A percentile compares a stretch with the other conserved stretches of the same genome.
Conservation (phyloP, 345 rosid species). For the Combretum micranthum region DNA sequence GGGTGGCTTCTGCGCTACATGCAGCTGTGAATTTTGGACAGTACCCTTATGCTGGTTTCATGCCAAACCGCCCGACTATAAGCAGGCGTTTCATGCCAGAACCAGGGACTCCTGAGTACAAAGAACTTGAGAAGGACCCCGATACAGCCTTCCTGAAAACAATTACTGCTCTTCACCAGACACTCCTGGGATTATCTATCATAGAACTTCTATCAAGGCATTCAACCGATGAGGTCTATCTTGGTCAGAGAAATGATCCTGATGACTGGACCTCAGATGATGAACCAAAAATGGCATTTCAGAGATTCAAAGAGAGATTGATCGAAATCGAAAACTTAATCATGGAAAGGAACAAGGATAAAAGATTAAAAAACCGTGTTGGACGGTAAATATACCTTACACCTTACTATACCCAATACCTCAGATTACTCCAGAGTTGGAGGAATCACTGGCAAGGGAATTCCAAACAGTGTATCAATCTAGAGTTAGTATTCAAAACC, state of each 20-base stretch:
- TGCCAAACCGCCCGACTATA: conserved; percentile 66
- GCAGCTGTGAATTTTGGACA: conserved; percentile 89
- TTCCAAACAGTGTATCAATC: conserved; percentile 82
- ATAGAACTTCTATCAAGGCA: conserved; percentile 68
- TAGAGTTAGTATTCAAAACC: conserved; percentile 11
- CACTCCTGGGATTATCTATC: conserved; percentile 66
- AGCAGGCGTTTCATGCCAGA: conserved; percentile 88
- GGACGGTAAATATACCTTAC: conserved; percentile 70
- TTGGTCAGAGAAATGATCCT: conserved; percentile 58
- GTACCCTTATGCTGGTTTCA: conserved; percentile 82
- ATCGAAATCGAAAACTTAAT: conserved; percentile 47
- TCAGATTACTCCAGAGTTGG: conserved; percentile 25
- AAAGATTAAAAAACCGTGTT: conserved; percentile 47
- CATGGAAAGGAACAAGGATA: conserved; percentile 39
- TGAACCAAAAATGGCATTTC: conserved; percentile 54
- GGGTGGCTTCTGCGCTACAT: conserved; percentile 82
- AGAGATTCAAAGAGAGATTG: conserved; percentile 40
- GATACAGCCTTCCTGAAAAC: conserved; percentile 62
- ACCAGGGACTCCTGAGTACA: conserved; percentile 56
- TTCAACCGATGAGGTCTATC: conserved; percentile 64
- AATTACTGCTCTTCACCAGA: conserved; percentile 73
- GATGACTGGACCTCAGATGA: conserved; percentile 57
- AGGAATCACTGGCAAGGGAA: conserved; percentile 76
- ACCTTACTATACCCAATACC: conserved; percentile 44
- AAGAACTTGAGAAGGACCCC: conserved; percentile 37